These are phyloP conservation scores for Coemansia reversa DNA, from an alignment of 192 early-diverging fungal species.

Conservation along the genomic window DNA sequence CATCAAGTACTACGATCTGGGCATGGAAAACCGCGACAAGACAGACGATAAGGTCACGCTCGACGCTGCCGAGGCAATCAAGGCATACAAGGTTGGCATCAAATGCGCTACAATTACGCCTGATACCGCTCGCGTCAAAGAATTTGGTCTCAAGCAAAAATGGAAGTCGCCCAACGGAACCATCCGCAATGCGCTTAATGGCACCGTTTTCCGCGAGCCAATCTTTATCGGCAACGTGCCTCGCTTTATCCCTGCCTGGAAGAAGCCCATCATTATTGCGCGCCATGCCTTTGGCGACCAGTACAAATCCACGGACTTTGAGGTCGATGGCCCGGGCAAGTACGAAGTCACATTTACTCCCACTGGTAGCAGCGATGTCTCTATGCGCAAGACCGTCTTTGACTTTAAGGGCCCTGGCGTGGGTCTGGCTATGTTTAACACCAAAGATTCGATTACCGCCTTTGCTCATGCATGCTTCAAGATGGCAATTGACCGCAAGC, in stretches of 20 bases:
- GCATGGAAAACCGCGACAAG: conserved; percentile 88
- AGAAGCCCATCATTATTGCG: conserved; percentile 92
- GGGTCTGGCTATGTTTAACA: conserved; percentile 97
- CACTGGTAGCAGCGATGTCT: conserved; percentile 63
- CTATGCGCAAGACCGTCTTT: conserved; percentile 68
- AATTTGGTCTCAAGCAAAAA: conserved; percentile 97
- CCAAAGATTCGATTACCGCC: conserved; percentile 82
- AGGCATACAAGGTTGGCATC: conserved; percentile 97
- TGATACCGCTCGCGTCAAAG: conserved; percentile 89
- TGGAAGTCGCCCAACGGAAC: conserved; percentile 98
- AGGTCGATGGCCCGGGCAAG: conserved; percentile 84
- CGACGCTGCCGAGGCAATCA: conserved; percentile 94
- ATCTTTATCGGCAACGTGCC: conserved; percentile 92
- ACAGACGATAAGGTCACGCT: conserved; percentile 94
- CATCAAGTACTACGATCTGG: conserved; percentile 97
- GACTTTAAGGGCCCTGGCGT: conserved; percentile 89
- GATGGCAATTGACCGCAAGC: conserved; percentile 83
- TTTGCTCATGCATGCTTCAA: conserved; percentile 97
- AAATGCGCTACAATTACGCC: conserved; percentile 99
- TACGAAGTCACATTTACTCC: conserved; percentile 92
- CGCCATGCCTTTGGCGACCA: conserved; percentile 98
- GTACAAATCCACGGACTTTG: conserved; percentile 97
- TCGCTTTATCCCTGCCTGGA: conserved; percentile 90
- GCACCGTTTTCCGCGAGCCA: conserved; percentile 98
- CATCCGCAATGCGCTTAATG: conserved; percentile 93